Conservation (phyloP, 495 filamentous ascomycete genomes). For the Thozetella sp. region DNA sequence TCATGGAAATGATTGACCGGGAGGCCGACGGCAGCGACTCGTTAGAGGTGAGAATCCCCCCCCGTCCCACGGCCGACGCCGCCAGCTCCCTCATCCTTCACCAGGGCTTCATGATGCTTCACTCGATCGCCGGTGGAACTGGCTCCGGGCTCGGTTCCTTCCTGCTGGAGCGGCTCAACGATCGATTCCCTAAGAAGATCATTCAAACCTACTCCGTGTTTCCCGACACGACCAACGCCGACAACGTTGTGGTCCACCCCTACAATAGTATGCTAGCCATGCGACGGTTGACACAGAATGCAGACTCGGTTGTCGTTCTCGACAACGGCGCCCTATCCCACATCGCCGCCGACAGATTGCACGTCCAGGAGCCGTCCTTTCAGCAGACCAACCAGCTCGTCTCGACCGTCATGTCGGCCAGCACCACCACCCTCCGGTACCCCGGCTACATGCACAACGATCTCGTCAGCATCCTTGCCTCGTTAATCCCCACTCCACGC, state of each 20-base stretch:
- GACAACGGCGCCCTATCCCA: constrained; percentile 93
- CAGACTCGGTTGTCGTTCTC: constrained; percentile 96
- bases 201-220: constrained; percentile 99
- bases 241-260: constrained; percentile 94
- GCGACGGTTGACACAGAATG: constrained; percentile 89
- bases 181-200: constrained; percentile 97
- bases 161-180: constrained; percentile 93
- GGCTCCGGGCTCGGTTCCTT: constrained; percentile 94
- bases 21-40: constrained; percentile 98
- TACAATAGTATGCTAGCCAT: constrained; percentile 96
- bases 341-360: constrained; percentile 92
- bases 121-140: constrained; percentile 96
- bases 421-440: constrained; percentile 93
- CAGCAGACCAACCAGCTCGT: constrained; percentile 97
- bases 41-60: constrained; percentile 64
- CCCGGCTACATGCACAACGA: constrained; percentile 99
- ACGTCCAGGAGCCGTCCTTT: constrained; percentile 92
- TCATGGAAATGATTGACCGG: constrained; percentile 99
- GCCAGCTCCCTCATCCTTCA: not conserved
- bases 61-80: not conserved
- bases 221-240: constrained; percentile 80
- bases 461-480: constrained; percentile 93
- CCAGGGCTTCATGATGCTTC: constrained; percentile 95
- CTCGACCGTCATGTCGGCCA: constrained; percentile 98
- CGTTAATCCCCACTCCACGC: constrained; percentile 91